Base-by-base conservation (phyloP, 2,329 filamentous ascomycete genomes). In the Cladosporium sp. region DNA sequence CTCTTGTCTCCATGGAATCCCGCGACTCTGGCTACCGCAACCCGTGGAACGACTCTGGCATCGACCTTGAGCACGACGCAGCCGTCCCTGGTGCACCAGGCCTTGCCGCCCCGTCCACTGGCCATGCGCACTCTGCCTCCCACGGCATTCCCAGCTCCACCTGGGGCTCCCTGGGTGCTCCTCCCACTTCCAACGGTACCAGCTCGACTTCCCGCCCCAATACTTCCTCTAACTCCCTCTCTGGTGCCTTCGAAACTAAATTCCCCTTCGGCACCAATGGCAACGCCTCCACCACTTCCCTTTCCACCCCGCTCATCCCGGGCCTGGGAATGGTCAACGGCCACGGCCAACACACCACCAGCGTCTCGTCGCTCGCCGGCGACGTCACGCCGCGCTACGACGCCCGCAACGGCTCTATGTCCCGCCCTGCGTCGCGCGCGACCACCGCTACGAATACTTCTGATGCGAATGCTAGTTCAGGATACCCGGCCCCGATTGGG, bases 11-110 rank as follows among this genome's bases (percentile, higher is more conserved):
- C 62, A 92, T 97, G 73, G 93, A 97, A 76, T 97, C 92, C 49
- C 91, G 91, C 35, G 89, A 93, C 71, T 96, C 91, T 78, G 91
- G 91, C 65, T 95, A 96, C 74, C 89, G 92, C 74, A 96, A 97
- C 76, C 92, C 92, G 61, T 97, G 93, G 93, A 97, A 97, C 73
- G 93, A 97, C 73, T 96, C 91, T 70, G 93, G 92, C 68, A 91
- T 97, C 71, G 97, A 97, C 72, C 85, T 97, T 65, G 93, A 97
- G 68, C 91, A 96, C 63, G 91, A 97, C 66, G 34, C 40, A 15
- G 51, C 51, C 4, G 47, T 10, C 17, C 40, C 52, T 6, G 52
- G 52, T 37, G 40, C 34, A 12, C 40, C 40, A 28, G 52, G 52
- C 22, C 40, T 47, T 25, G 20, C 32, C 42, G 52, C 52, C 8